phyloP scores from a whole-genome alignment of 352 stramenopile genomes.

The Pythium folliculosum region DNA sequence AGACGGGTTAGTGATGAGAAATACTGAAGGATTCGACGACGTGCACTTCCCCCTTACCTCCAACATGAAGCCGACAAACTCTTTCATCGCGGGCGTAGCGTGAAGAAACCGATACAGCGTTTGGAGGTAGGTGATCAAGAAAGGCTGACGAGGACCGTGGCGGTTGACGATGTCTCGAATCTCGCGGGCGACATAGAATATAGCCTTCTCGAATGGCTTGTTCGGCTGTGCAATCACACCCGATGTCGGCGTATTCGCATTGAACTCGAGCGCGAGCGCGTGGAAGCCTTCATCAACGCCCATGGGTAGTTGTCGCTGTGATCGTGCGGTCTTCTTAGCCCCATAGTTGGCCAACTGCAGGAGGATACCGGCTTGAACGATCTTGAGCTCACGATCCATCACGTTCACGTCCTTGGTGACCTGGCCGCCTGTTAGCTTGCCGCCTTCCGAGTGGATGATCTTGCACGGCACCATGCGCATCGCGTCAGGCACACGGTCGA shows the following conservation, averaged over 20 bases:
- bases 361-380: conserved; percentile 65
- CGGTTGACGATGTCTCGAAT: conserved; percentile 67
- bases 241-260: conserved; percentile 71
- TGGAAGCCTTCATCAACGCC: conserved; percentile 80
- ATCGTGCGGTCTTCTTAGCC: conserved; percentile 60
- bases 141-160: conserved; percentile 62
- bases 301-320: conserved; percentile 61
- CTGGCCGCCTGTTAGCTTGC: conserved; percentile 37
- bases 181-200: conserved; percentile 66
- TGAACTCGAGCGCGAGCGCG: conserved; percentile 69
- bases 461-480: conserved; percentile 76
- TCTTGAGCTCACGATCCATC: conserved; percentile 69
- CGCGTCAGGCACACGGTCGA: conserved; percentile 45
- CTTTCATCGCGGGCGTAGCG: conserved; percentile 64
- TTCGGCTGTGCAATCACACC: conserved; percentile 75
- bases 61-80: conserved; percentile 73
- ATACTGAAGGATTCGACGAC: neutral
- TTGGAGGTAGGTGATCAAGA: conserved; percentile 75
- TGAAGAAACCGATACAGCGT: conserved; percentile 71
- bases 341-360: conserved; percentile 59
- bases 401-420: conserved; percentile 40
- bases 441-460: conserved; percentile 69
- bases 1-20: too few species aligned
- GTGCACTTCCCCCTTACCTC: conserved; percentile 38
- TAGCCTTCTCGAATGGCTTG: conserved; percentile 77